A percentile compares a stretch with the other conserved stretches of the same genome.
Evolutionary conservation across 306 rosid species (phyloP).

Genomic region (Ochetophila trinervis): DNA sequence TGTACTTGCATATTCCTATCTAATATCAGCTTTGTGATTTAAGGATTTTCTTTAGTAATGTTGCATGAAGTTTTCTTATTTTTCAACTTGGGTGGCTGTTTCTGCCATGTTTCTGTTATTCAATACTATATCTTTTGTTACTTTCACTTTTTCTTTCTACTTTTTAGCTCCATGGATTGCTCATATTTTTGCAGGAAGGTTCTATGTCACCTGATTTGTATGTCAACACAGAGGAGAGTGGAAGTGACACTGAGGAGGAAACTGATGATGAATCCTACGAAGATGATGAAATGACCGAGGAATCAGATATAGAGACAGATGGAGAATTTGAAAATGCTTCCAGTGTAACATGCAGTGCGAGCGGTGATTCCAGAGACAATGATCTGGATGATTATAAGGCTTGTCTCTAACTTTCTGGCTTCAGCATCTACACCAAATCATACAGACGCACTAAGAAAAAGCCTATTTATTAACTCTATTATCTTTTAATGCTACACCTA

Average conservation of each 20-base stretch:
- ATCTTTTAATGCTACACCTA: not conserved
- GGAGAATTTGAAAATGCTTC: slow-evolving; percentile 45
- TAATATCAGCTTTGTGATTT: slow-evolving; percentile 8
- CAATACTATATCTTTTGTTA: not conserved
- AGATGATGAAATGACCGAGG: slow-evolving; percentile 55
- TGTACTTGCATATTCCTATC: not conserved
- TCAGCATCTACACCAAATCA: slow-evolving; percentile 8
- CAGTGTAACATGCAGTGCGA: slow-evolving; percentile 51
- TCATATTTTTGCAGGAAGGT: slow-evolving; percentile 72
- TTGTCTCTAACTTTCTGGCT: slow-evolving; percentile 26
- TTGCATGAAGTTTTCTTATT: not conserved
- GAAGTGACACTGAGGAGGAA: slow-evolving; percentile 71
- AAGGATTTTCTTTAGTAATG: slow-evolving; percentile 4
- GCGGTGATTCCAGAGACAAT: slow-evolving; percentile 39
- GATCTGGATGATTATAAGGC: slow-evolving; percentile 50
- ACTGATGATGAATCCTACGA: slow-evolving; percentile 72
- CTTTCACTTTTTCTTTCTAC: slow-evolving; percentile 4
- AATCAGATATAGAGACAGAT: slow-evolving; percentile 54
- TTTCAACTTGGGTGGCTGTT: slow-evolving; percentile 12
- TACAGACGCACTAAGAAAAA: not conserved
- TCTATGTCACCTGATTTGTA: slow-evolving; percentile 61
- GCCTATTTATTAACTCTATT: not conserved
- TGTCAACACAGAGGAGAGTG: slow-evolving; percentile 74
- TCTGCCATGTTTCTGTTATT: not conserved
- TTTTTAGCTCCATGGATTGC: slow-evolving; percentile 33